These are phyloP conservation scores for Perkinsus olseni DNA, from an alignment of 169 alveolate species.

Conservation along the genomic window DNA sequence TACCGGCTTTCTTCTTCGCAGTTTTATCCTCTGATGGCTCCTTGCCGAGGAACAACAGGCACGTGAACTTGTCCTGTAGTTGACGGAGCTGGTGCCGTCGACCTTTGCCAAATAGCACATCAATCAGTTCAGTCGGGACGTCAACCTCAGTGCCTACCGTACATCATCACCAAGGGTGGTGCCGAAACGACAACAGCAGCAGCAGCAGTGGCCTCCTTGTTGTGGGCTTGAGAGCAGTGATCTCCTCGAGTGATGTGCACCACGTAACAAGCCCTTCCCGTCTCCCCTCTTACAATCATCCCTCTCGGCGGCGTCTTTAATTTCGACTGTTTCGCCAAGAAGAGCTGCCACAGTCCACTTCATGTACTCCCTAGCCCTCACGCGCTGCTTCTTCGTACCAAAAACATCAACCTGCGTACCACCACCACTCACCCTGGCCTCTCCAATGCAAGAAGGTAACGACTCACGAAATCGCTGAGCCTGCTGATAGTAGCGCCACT, in stretches of 20 bases:
- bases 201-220: too few species aligned
- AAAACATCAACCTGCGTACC: neutral
- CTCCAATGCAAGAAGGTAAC: neutral
- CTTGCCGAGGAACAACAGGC: neutral
- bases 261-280: too few species aligned
- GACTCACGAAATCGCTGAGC: neutral
- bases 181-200: too few species aligned
- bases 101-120: neutral
- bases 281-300: neutral
- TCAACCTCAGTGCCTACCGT: neutral
- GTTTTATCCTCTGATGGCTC: neutral
- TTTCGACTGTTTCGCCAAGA: neutral
- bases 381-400: neutral
- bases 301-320: neutral
- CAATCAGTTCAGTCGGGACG: neutral
- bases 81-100: neutral
- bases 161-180: neutral
- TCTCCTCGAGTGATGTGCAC: too few species aligned
- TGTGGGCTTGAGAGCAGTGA: too few species aligned
- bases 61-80: neutral
- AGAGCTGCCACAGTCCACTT: neutral
- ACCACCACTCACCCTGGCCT: neutral
- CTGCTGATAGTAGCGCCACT: neutral
- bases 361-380: neutral
- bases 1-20: neutral